Percentiles rank a stretch among this genome's conserved stretches.
These are phyloP conservation scores for Rhizopus stolonifer DNA, from an alignment of 371 early-diverging fungal genomes.

Conservation along the genomic window DNA sequence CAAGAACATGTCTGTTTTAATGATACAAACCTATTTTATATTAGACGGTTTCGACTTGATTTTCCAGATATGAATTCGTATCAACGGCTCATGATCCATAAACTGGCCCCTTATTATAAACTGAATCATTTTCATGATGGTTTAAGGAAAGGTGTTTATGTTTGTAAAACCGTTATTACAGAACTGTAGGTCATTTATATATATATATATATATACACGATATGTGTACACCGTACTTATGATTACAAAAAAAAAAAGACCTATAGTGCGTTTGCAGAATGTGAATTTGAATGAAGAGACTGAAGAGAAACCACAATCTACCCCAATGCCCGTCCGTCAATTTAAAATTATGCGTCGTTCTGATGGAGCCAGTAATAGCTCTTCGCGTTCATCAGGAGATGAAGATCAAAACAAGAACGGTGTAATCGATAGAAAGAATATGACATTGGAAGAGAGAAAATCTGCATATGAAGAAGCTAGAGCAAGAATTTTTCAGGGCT, in stretches of 20 bases:
- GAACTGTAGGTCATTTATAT: slow-evolving; percentile 55
- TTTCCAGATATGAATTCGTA: slow-evolving; percentile 79
- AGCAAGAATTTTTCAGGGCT: slow-evolving; percentile 74
- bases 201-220: not conserved
- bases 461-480: slow-evolving; percentile 75
- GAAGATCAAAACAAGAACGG: slow-evolving; percentile 4
- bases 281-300: slow-evolving; percentile 15
- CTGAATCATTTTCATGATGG: slow-evolving; percentile 65
- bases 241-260: slow-evolving; percentile 34
- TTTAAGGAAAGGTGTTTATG: slow-evolving; percentile 56
- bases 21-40: no score
- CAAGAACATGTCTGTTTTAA: not conserved
- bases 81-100: slow-evolving; percentile 74
- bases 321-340: slow-evolving; percentile 21
- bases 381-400: slow-evolving; percentile 13
- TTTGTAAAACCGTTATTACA: slow-evolving; percentile 61
- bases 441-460: slow-evolving; percentile 70
- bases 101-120: slow-evolving; percentile 72
- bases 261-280: slow-evolving; percentile 50
- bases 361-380: slow-evolving; percentile 15
- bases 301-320: not conserved
- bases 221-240: no score
- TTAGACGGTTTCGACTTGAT: slow-evolving; percentile 62
- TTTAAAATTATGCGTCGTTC: slow-evolving; percentile 56
- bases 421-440: slow-evolving; percentile 54